Evolutionary conservation across 768 basidiomycete species (phyloP), one percentile per base, ranked within the genome.

Genomic region (Bullera alba): DNA sequence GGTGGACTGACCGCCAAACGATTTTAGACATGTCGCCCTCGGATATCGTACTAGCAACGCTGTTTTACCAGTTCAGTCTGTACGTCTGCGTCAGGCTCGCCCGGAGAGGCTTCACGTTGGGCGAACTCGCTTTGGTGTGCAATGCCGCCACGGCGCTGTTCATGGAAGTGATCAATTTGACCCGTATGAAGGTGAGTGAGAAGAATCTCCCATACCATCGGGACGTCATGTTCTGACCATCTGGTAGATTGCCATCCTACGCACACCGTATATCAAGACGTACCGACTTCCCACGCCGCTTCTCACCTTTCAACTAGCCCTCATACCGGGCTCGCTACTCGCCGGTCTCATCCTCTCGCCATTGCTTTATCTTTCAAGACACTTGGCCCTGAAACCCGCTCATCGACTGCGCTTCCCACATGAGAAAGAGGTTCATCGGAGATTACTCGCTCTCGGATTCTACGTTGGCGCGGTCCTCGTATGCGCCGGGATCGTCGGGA

Each of bases 271-370:
- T 70, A 85, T 93, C 75, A 85, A 86, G 69, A 93, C 93, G 0
- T 95, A 86, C 66, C 85, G 93, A 34, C 77, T 91, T 4, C 91
- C 95, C 8, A 93, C 87, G 2, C 93, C 95, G 10, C 78, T 97
- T 16, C 79, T 97, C 43, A 80, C 85, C 34, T 92, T 89, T 73
- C 95, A 97, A 66, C 78, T 92, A 35, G 88, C 95, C 1, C 79
- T 97, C 39, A 85, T 99, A 41, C 87, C 86, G 3, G 95, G 95
- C 21, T 85, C 90, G 0, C 80, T 97, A 50, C 75, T 97, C 27
- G 83, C 83, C n/a, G 95, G 95, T 14, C 89, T 96, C 73, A 75
- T 96, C 6, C 79, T 99, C n/a, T 89, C 89, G 0, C 95, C 95
- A 0, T 77, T 97, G 35, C 83, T 99, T 16, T 83, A 88, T 38